phyloP scores from a whole-genome alignment of 2,329 filamentous ascomycete species.

The Cercospora canescens region DNA sequence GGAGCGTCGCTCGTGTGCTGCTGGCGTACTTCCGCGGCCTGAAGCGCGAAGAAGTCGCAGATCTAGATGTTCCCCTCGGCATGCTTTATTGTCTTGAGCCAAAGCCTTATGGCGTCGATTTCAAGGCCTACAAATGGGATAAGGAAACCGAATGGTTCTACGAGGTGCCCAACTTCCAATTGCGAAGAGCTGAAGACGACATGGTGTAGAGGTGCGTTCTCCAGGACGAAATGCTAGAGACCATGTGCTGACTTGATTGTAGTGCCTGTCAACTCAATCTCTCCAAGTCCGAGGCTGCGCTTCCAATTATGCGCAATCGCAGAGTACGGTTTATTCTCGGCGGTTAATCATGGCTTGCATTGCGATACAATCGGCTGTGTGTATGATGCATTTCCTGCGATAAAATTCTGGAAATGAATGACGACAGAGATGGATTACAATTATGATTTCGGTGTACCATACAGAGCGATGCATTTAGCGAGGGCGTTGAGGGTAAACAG shows the following conservation, averaged over 20 bases:
- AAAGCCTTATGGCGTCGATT: slow-evolving; percentile 96
- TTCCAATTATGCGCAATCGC: slow-evolving; percentile 10
- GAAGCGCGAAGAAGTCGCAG: slow-evolving; percentile 85
- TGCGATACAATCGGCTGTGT: background rate
- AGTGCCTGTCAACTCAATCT: slow-evolving; percentile 17
- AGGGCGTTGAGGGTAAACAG: slow-evolving; percentile 17
- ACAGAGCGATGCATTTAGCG: slow-evolving; percentile 15
- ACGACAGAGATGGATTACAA: slow-evolving; percentile 3
- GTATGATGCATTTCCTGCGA: slow-evolving; percentile 8
- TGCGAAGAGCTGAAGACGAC: slow-evolving; percentile 57
- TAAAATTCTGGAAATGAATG: slow-evolving; percentile 1
- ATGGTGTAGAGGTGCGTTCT: slow-evolving; percentile 28
- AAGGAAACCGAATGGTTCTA: slow-evolving; percentile 77
- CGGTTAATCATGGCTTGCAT: background rate
- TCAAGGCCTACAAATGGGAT: slow-evolving; percentile 93
- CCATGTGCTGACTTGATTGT: background rate
- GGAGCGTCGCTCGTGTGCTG: slow-evolving; percentile 86
- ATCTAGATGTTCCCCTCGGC: slow-evolving; percentile 89
- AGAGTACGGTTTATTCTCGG: slow-evolving; percentile 8
- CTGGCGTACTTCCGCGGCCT: slow-evolving; percentile 97
- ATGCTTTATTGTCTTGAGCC: slow-evolving; percentile 95
- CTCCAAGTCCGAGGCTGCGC: slow-evolving; percentile 11
- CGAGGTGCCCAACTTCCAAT: slow-evolving; percentile 79
- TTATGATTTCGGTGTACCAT: slow-evolving; percentile 5
- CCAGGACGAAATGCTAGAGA: background rate